These are phyloP conservation scores for Calocybe gambosa DNA, from an alignment of 1,284 basidiomycete genomes.

Conservation along the genomic window DNA sequence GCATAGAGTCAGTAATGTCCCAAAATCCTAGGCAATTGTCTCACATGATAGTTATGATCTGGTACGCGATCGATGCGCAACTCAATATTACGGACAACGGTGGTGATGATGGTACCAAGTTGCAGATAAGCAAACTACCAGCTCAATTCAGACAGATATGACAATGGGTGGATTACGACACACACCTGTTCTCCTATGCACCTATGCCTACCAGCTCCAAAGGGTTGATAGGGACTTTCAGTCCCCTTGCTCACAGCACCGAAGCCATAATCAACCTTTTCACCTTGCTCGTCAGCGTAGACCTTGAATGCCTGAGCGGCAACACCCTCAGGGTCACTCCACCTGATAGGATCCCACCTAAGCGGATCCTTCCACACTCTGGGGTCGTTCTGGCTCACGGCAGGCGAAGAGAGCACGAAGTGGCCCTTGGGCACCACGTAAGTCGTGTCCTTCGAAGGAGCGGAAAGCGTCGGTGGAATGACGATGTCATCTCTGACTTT, in stretches of 20 bases:
- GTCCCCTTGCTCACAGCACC: conserved; percentile 92
- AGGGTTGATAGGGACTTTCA: conserved; percentile 86
- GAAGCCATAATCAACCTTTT: conserved; percentile 95
- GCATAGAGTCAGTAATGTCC: conserved; percentile 1
- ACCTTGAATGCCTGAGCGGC: conserved; percentile 71
- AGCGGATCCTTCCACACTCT: conserved; percentile 71
- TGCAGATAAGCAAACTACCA: conserved; percentile 90
- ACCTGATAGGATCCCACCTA: conserved; percentile 79
- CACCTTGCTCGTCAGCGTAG: conserved; percentile 70
- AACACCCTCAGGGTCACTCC: conserved; percentile 76
- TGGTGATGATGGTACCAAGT: conserved; percentile 79
- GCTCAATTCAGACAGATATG: conserved; percentile 7
- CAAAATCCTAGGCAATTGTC: conserved; percentile 20
- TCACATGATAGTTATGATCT: conserved; percentile 83
- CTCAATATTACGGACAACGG: conserved; percentile 74
- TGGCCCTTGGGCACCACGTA: conserved; percentile 92
- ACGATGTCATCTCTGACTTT: conserved; percentile 82
- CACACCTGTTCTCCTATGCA: conserved; percentile 90
- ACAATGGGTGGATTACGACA: conserved; percentile 3
- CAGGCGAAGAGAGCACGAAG: conserved; percentile 88
- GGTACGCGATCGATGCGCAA: conserved; percentile 74
- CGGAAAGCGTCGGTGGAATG: conserved; percentile 76
- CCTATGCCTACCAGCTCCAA: conserved; percentile 91
- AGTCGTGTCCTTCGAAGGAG: conserved; percentile 61
- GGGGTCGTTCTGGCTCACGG: conserved; percentile 87